Percentiles rank a stretch among this genome's conserved stretches.
These are phyloP conservation scores for Epichloe coenophiala DNA, from an alignment of 2,329 filamentous ascomycete genomes.

Conservation along the genomic window DNA sequence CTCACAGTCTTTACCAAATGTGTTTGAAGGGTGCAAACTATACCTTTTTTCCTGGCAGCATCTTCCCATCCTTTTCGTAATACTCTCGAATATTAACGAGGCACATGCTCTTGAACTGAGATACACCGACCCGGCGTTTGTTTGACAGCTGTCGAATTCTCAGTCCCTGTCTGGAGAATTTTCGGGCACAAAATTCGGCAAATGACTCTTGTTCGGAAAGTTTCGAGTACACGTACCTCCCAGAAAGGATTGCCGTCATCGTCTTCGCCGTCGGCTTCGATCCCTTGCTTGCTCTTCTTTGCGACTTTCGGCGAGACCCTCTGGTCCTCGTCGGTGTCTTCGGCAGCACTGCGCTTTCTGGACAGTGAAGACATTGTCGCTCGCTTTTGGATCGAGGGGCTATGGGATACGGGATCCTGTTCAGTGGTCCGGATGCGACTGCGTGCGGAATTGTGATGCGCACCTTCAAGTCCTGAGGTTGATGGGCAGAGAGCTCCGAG, in stretches of 20 bases:
- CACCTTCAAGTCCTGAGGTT: not conserved
- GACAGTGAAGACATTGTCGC: constrained; percentile 13
- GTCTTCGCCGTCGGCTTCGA: constrained; percentile 20
- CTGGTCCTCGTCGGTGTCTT: constrained; percentile 21
- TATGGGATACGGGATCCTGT: too few species aligned
- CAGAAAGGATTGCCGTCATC: constrained; percentile 39
- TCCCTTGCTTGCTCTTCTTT: constrained; percentile 32
- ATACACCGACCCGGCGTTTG: constrained; percentile 64
- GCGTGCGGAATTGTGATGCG: not conserved
- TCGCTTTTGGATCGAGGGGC: not conserved
- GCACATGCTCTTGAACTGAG: constrained; percentile 58
- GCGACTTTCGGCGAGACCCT: constrained; percentile 21
- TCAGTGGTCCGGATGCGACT: not conserved
- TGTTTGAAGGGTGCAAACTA: not conserved
- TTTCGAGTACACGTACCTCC: constrained; percentile 29
- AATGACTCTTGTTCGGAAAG: not conserved
- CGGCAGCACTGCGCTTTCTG: constrained; percentile 24
- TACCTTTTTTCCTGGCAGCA: constrained; percentile 81
- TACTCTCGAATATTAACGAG: constrained; percentile 78
- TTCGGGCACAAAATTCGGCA: not conserved
- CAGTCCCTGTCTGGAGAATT: constrained; percentile 1
- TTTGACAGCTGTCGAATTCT: constrained; percentile 44
- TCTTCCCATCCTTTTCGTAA: constrained; percentile 70
- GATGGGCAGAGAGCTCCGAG: not conserved
- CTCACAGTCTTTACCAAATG: not conserved